Evolutionary conservation across 2,329 filamentous ascomycete genomes (phyloP), one percentile per base, ranked within the genome.

Genomic region (Epichloe bromicola): DNA sequence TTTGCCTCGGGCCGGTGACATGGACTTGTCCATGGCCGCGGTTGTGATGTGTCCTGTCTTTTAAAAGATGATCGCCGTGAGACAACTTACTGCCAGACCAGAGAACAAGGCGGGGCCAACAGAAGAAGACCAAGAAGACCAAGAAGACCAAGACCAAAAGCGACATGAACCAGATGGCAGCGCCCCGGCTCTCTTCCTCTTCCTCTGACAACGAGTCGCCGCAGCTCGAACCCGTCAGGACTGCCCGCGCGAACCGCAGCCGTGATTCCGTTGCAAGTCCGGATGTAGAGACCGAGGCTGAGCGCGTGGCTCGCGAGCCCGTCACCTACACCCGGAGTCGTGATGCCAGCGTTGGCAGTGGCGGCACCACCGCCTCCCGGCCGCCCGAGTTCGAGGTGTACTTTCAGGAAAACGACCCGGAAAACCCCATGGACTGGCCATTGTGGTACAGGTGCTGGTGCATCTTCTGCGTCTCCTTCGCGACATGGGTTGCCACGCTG

Each of bases 371-470:
- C 23, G 69, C 69, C 3, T 72, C 70, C 15, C 65, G 72, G 2
- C 67, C 70, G 3, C 74, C 79, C 4, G 78, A 80, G 30, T 91
- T 81, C 59, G 87, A 93, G 66, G 75, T 91, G 50, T 81, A 85
- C 59, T 89, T 87, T 62, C 76, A 78, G 15, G 77, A 78, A 1
- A 68, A 78, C 53, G 82, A 86, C 57, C 72, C 72, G 14, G 72
- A 75, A 12, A 83, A 88, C 58, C 85, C 86, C 0, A 73, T 76
- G 54, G 85, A 86, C 60, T 89, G 85, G 85, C 67, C 78, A 0
- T 62, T 81, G 45, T 70, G 66, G 59, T 67, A 70, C 57, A 63
- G 73, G 55, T 53, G 60, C 44, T 75, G 69, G 67, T 63, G 64
- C 49, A 63, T 73, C 48, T 64, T 69, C 67, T 72, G 60, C 54